A percentile compares a stretch with the other conserved stretches of the same genome.
These are phyloP conservation scores for Suhomyces ambrosiae DNA, from an alignment of 1,139 yeast genomes.

Conservation along the genomic window DNA sequence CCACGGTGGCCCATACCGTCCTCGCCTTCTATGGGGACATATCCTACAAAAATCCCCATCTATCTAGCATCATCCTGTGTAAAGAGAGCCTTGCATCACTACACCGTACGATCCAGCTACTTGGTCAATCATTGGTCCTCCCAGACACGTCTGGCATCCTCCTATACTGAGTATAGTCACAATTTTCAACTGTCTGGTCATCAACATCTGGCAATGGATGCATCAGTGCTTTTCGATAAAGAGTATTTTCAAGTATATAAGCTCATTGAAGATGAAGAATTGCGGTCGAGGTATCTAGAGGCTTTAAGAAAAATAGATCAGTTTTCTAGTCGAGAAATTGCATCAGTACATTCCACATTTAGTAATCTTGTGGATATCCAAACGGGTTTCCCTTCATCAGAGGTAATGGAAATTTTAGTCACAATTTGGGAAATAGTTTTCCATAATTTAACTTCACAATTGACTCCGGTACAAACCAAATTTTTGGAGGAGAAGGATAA, in stretches of 20 bases:
- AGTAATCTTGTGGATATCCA: slow-evolving; percentile 21
- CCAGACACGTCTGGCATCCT: neutral
- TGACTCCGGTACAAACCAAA: slow-evolving; percentile 18
- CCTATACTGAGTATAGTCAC: no score
- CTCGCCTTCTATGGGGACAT: no score
- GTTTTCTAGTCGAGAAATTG: slow-evolving; percentile 16
- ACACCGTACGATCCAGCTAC: slow-evolving; percentile 4
- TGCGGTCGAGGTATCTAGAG: slow-evolving; percentile 16
- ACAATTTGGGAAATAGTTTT: slow-evolving; percentile 24
- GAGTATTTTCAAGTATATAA: slow-evolving; percentile 18
- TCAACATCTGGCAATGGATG: no score
- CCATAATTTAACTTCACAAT: slow-evolving; percentile 7
- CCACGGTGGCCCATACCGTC: slow-evolving; percentile 4
- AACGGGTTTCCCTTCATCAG: slow-evolving; percentile 20
- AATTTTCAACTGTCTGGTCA: no score
- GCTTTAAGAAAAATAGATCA: neutral
- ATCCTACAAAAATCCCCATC: neutral
- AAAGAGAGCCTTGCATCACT: no score
- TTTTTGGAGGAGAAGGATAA: slow-evolving; percentile 22
- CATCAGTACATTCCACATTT: slow-evolving; percentile 18
- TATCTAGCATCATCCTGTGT: no score
- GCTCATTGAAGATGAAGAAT: slow-evolving; percentile 16
- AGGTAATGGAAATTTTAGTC: slow-evolving; percentile 20
- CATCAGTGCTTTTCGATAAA: slow-evolving; percentile 8
- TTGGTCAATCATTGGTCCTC: neutral